These are phyloP conservation scores for Trichoderma virens DNA, from an alignment of 495 filamentous ascomycete species.

Conservation along the genomic window DNA sequence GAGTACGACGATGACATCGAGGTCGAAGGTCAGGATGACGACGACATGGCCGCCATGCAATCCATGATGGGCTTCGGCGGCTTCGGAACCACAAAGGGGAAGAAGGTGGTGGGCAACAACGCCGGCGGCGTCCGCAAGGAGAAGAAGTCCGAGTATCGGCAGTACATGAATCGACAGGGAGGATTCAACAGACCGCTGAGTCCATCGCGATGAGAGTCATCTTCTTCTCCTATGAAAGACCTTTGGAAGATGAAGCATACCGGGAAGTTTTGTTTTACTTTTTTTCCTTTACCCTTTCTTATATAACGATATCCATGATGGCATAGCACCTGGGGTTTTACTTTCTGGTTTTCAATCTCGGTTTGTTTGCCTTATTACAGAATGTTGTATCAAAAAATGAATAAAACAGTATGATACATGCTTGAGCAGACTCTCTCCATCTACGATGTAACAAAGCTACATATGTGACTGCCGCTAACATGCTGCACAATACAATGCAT, in stretches of 20 bases:
- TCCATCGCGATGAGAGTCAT: constrained; percentile 28
- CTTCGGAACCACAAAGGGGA: constrained; percentile 83
- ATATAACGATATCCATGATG: constrained; percentile 6
- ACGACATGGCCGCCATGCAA: constrained; percentile 66
- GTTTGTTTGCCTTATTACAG: too few species aligned
- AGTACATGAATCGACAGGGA: constrained; percentile 98
- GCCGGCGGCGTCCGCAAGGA: constrained; percentile 80
- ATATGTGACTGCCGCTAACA: too few species aligned
- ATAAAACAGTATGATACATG: too few species aligned
- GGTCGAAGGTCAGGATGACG: constrained; percentile 63
- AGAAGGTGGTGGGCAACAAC: constrained; percentile 86
- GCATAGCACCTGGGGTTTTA: neutral
- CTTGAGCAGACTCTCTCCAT: too few species aligned
- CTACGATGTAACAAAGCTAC: too few species aligned
- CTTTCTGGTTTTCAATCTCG: neutral
- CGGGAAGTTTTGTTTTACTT: neutral
- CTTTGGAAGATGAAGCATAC: neutral
- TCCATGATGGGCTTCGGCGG: constrained; percentile 79
- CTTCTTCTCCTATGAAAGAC: too few species aligned
- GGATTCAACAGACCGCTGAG: constrained; percentile 91
- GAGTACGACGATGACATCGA: constrained; percentile 38
- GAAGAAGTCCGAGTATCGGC: constrained; percentile 90
- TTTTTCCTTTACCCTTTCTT: neutral
- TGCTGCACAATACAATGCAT: too few species aligned
- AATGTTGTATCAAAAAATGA: too few species aligned